Conservation (phyloP, 2,329 filamentous ascomycete species). For the Ophiostoma fasciatum region DNA sequence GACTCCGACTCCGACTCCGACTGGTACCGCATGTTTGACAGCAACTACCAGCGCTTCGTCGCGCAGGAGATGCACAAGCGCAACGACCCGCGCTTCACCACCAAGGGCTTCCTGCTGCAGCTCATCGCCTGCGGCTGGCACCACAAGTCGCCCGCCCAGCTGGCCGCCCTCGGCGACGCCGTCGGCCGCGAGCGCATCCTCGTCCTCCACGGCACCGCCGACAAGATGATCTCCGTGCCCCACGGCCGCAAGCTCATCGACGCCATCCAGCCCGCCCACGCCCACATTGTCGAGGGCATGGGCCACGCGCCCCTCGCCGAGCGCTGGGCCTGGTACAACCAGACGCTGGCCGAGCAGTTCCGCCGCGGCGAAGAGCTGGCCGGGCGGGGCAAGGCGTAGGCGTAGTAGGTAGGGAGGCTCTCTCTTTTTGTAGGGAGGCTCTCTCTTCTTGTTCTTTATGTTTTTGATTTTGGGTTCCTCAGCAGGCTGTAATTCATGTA, state of each 20-base stretch:
- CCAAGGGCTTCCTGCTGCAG: conserved; percentile 59
- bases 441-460: neutral
- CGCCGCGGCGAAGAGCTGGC: conserved; percentile 34
- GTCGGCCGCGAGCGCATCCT: conserved; percentile 62
- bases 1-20: neutral
- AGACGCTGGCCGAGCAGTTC: conserved; percentile 42
- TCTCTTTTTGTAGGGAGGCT: neutral
- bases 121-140: conserved; percentile 69
- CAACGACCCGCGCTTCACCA: conserved; percentile 44
- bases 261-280: conserved; percentile 45
- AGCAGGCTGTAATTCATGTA: no score
- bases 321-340: conserved; percentile 52
- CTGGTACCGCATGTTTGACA: conserved; percentile 37
- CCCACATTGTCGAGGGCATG: conserved; percentile 50
- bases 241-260: conserved; percentile 57
- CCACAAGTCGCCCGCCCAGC: conserved; percentile 52
- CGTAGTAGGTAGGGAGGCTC: neutral
- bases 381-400: conserved; percentile 7
- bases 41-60: conserved; percentile 68
- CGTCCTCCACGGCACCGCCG: conserved; percentile 60
- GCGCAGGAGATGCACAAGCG: conserved; percentile 67
- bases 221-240: conserved; percentile 62
- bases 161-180: conserved; percentile 48
- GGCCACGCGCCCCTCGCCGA: conserved; percentile 68
- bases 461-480: neutral